Evolutionary conservation across 441 rosid genomes (phyloP), one percentile per base, ranked within the genome.

Genomic region (Adansonia gregorii): DNA sequence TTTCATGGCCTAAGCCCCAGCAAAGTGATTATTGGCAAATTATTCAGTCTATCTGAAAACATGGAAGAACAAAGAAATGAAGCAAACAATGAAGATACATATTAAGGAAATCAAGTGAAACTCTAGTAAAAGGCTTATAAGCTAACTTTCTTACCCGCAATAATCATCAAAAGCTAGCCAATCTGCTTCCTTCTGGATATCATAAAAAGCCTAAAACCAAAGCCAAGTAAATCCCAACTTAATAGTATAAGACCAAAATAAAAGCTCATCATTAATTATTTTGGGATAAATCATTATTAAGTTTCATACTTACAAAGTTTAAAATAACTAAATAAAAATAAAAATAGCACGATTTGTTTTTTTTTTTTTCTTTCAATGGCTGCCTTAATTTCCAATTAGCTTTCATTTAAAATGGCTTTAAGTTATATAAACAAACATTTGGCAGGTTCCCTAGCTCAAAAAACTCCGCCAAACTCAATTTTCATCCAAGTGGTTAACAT

Each of bases 81-180:
- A n/a, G 60, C 74, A 52, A 15, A 27, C 10, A 35, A 51, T 27
- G 15, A 14, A 27, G 11, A 51, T 7, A 51, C 46, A 24, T 7
- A 22, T 51, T 6, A 70, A 70, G 45, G 17, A 68, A 66, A 68
- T 20, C 56, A 27, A 70, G 20, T 6, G 24, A 51, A 24, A 9
- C 15, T 27, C 6, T 24, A 7, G 75, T n/a, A 15, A 14, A 70
- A 70, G 60, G 58, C 46, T 51, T 51, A 20, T 51, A 55, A 55
- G n/a, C 24, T 17, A 46, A 63, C 71, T 76, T 69, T 20, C 84
- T 74, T 89, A 94, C 97, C 94, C 75, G 86, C 95, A 92, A 83
- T 92, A 91, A n/a, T 84, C 91, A 84, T 86, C 79, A 55, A 90
- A 90, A 20, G 67, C 83, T 35, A 83, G 84, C 93, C 94, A 94